These are phyloP conservation scores for Neocucurbitaria cava DNA, from an alignment of 2,329 filamentous ascomycete species.

Conservation along the genomic window DNA sequence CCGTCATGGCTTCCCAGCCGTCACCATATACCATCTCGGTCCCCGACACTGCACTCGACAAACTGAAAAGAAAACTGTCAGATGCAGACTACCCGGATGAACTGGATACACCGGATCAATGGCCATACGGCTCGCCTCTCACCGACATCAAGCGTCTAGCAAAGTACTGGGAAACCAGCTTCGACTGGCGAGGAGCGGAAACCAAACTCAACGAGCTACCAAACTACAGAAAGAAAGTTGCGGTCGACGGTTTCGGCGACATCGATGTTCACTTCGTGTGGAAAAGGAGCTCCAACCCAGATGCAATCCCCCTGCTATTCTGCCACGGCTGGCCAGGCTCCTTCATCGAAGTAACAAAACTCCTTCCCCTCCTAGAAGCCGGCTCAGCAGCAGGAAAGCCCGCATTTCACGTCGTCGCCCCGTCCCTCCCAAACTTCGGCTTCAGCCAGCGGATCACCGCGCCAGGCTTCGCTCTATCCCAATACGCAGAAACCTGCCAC, in stretches of 20 bases:
- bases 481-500: slow-evolving; percentile 70
- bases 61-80: slow-evolving; percentile 64
- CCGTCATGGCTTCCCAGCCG: slow-evolving; percentile 16
- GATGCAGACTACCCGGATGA: slow-evolving; percentile 65
- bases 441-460: slow-evolving; percentile 60
- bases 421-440: slow-evolving; percentile 63
- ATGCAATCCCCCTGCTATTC: slow-evolving; percentile 71
- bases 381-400: slow-evolving; percentile 48
- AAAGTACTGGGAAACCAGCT: slow-evolving; percentile 62
- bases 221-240: slow-evolving; percentile 63
- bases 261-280: slow-evolving; percentile 71
- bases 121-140: slow-evolving; percentile 67
- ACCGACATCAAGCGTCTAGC: slow-evolving; percentile 66
- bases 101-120: slow-evolving; percentile 51
- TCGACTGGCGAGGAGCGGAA: slow-evolving; percentile 69
- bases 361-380: slow-evolving; percentile 57
- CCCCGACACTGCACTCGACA: slow-evolving; percentile 56
- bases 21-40: slow-evolving; percentile 38
- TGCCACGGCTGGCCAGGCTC: slow-evolving; percentile 75
- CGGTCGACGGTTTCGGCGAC: slow-evolving; percentile 65
- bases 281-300: slow-evolving; percentile 57
- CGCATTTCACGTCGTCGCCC: slow-evolving; percentile 61
- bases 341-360: slow-evolving; percentile 70
- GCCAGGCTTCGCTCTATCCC: slow-evolving; percentile 63
- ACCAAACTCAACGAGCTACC: slow-evolving; percentile 65